Evolutionary conservation across 1,284 basidiomycete species (phyloP).

Genomic region (Ustilago esculenta): DNA sequence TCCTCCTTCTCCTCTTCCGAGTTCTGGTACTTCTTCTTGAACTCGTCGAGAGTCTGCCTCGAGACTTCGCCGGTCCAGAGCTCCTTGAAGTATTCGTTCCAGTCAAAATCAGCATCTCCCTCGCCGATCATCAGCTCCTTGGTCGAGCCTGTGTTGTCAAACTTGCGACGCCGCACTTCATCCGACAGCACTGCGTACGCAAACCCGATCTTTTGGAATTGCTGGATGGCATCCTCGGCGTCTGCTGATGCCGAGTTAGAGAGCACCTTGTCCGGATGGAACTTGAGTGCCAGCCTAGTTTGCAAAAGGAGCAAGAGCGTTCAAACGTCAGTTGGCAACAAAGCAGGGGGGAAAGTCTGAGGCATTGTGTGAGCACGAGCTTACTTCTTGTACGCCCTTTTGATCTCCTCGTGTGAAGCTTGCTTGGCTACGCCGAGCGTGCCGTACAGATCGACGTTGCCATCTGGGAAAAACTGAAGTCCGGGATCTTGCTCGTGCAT

Average conservation of each 20-base stretch:
- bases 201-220: slow-evolving; percentile 65
- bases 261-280: slow-evolving; percentile 65
- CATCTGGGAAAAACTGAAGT: slow-evolving; percentile 62
- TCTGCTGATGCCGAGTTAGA: slow-evolving; percentile 20
- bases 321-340: slow-evolving; percentile 4
- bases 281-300: slow-evolving; percentile 60
- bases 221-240: slow-evolving; percentile 42
- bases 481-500: slow-evolving; percentile 61
- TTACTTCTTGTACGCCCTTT: slow-evolving; percentile 62
- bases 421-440: slow-evolving; percentile 52
- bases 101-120: slow-evolving; percentile 63
- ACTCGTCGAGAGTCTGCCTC: slow-evolving; percentile 57
- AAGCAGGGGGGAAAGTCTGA: no score
- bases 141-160: slow-evolving; percentile 64
- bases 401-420: slow-evolving; percentile 58
- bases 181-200: slow-evolving; percentile 65
- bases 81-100: slow-evolving; percentile 66
- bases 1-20: slow-evolving; percentile 63
- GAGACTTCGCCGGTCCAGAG: slow-evolving; percentile 65
- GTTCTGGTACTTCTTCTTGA: slow-evolving; percentile 61
- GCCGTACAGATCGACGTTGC: slow-evolving; percentile 63
- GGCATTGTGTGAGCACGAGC: slow-evolving; percentile 11
- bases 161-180: slow-evolving; percentile 52
- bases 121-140: slow-evolving; percentile 58
- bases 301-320: neutral